Percentiles rank a stretch among this genome's conserved stretches.
phyloP scores from a whole-genome alignment of 2,329 filamentous ascomycete genomes.

The Ceratocystis colombiana region DNA sequence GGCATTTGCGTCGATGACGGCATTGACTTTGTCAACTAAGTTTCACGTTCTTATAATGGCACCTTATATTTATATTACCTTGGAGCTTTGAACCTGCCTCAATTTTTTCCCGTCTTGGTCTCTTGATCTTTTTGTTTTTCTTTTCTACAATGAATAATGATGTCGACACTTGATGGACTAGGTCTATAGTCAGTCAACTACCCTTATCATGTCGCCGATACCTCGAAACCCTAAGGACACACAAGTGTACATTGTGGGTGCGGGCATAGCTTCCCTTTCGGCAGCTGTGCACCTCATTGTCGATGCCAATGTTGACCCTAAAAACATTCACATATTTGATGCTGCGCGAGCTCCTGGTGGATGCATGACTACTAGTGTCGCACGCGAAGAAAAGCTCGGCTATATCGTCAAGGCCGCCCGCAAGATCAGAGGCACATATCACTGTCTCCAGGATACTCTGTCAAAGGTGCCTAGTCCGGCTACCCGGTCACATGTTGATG shows the following conservation, averaged over 20 bases:
- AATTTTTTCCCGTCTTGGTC: not conserved
- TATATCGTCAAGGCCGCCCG: constrained; percentile 34
- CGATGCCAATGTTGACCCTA: constrained; percentile 32
- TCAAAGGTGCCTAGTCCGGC: constrained; percentile 23
- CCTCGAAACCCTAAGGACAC: constrained; percentile 23
- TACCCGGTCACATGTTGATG: not conserved
- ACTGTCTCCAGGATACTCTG: constrained; percentile 31
- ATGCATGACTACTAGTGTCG: constrained; percentile 30
- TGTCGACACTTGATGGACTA: not conserved
- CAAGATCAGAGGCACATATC: constrained; percentile 32
- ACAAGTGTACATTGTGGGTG: constrained; percentile 33
- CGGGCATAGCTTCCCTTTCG: constrained; percentile 33
- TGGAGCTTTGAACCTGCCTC: too few relatives aligned
- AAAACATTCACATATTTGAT: constrained; percentile 33
- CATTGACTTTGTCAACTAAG: not conserved
- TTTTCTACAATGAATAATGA: not conserved
- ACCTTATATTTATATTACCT: not conserved
- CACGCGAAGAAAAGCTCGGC: constrained; percentile 30
- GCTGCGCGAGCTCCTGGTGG: constrained; percentile 30
- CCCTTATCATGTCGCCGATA: not conserved
- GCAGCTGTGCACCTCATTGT: constrained; percentile 33
- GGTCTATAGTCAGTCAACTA: not conserved
- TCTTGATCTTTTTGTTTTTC: not conserved
- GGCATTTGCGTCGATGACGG: not conserved
- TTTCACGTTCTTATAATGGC: not conserved